Conservation (phyloP, 2,329 filamentous ascomycete species). For the Fulvia fulva region DNA sequence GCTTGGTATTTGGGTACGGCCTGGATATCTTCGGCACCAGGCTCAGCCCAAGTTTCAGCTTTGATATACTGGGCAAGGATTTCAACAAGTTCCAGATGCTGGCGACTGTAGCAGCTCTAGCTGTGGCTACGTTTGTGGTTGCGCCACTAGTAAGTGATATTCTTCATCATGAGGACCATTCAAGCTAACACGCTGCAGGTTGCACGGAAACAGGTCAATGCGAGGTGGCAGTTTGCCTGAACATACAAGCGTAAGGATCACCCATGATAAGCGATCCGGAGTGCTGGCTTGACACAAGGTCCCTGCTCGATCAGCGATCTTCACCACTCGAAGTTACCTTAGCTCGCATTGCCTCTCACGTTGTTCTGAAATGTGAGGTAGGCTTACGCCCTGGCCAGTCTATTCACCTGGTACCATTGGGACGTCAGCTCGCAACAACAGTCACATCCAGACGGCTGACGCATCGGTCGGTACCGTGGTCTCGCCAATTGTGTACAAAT, state of each 20-base stretch:
- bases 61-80: slow-evolving; percentile 87
- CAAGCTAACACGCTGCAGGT: slow-evolving; percentile 39
- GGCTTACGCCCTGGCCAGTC: too few species aligned
- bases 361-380: too few species aligned
- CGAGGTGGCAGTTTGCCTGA: slow-evolving; percentile 52
- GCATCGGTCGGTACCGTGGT: neutral
- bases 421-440: too few species aligned
- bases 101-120: slow-evolving; percentile 75
- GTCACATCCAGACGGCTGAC: neutral
- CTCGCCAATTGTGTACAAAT: neutral
- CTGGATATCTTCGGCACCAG: slow-evolving; percentile 84
- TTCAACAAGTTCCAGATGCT: slow-evolving; percentile 89
- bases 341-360: too few species aligned
- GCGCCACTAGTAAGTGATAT: slow-evolving; percentile 72
- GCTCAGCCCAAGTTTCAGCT: slow-evolving; percentile 80
- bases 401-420: too few species aligned
- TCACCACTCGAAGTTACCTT: neutral
- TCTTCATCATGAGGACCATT: neutral
- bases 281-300: neutral
- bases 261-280: neutral
- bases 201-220: slow-evolving; percentile 63
- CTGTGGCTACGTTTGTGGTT: slow-evolving; percentile 70
- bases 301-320: neutral
- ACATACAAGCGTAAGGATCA: neutral
- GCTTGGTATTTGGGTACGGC: slow-evolving; percentile 81